Conservation (phyloP, 345 rosid genomes). For the Atalantia buxifolia region DNA sequence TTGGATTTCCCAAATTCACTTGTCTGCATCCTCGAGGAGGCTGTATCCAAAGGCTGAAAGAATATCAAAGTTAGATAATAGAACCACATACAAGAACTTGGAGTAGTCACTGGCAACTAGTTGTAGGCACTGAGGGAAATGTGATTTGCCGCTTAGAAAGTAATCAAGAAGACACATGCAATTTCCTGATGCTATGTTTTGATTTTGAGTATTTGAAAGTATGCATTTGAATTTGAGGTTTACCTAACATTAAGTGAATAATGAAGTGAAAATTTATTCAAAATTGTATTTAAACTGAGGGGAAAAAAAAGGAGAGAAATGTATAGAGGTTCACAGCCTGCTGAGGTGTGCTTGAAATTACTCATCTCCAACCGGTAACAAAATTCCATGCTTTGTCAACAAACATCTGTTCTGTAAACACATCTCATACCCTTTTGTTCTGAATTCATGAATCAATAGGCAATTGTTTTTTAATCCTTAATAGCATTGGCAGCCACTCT, state of each 20-base stretch:
- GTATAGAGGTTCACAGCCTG: not conserved
- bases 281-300: not conserved
- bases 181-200: not conserved
- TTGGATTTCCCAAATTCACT: constrained; percentile 90
- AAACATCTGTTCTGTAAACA: not conserved
- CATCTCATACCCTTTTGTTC: not conserved
- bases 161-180: not conserved
- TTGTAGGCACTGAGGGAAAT: not conserved
- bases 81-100: not conserved
- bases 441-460: not conserved
- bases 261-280: not conserved
- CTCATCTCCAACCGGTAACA: not conserved
- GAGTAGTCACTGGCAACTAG: not conserved
- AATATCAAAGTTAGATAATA: constrained; percentile 11
- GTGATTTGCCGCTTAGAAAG: not conserved
- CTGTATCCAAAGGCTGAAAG: constrained; percentile 89
- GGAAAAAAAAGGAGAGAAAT: not conserved
- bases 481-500: not conserved
- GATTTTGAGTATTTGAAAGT: not conserved
- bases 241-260: not conserved
- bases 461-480: not conserved
- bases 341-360: not conserved
- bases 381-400: not conserved
- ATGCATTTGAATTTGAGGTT: not conserved
- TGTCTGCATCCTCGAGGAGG: constrained; percentile 96